A percentile compares a stretch with the other conserved stretches of the same genome.
These are phyloP conservation scores for Glebionis coronaria DNA, from an alignment of 129 eudicot species.

Conservation along the genomic window DNA sequence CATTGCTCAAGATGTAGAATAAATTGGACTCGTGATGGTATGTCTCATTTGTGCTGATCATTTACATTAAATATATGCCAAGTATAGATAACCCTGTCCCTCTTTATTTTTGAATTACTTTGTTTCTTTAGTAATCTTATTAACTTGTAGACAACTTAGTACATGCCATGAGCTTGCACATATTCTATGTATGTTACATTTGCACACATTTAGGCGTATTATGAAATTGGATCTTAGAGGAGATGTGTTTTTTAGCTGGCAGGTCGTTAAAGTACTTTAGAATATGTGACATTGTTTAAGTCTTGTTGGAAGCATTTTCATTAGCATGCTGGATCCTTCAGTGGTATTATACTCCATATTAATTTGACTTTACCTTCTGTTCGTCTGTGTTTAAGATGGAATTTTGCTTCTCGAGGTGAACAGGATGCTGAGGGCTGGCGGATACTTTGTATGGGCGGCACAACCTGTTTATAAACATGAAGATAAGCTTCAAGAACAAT, in stretches of 20 bases:
- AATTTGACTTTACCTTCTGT: slow-evolving; percentile 12
- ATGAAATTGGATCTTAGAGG: slow-evolving; percentile 12
- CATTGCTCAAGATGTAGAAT: slow-evolving; percentile 79
- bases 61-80: neutral
- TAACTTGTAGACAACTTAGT: neutral
- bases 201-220: neutral
- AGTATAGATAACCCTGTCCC: neutral
- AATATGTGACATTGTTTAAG: too few relatives aligned
- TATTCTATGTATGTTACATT: slow-evolving; percentile 2
- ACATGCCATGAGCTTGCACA: neutral
- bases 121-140: neutral
- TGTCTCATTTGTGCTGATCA: neutral
- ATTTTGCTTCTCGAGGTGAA: slow-evolving; percentile 88
- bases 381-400: slow-evolving; percentile 57
- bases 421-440: slow-evolving; percentile 86
- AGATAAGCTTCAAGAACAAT: slow-evolving; percentile 52
- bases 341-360: slow-evolving; percentile 20
- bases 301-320: too few relatives aligned
- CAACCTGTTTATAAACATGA: slow-evolving; percentile 81
- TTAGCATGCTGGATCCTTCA: slow-evolving; percentile 6
- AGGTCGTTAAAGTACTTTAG: too few relatives aligned
- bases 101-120: neutral
- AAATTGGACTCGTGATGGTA: slow-evolving; percentile 87
- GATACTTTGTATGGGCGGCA: slow-evolving; percentile 85
- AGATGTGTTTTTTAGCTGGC: neutral